A percentile compares a stretch with the other conserved stretches of the same genome.
phyloP scores from a whole-genome alignment of 345 rosid genomes.

The Dimocarpus longan region DNA sequence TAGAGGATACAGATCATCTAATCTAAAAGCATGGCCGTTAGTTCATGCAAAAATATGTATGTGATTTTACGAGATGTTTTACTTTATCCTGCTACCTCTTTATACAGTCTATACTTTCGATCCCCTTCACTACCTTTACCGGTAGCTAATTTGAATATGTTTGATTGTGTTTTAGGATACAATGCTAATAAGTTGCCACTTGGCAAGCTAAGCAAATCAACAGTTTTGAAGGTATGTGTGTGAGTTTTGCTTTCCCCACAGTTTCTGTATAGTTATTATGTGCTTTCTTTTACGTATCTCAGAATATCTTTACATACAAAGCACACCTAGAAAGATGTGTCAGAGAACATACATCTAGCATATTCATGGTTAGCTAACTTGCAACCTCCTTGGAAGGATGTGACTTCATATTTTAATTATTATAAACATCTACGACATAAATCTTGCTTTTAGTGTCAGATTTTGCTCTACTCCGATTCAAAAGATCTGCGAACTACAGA shows the following conservation, averaged over 20 bases:
- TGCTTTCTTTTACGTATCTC: neutral
- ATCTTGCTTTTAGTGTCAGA: neutral
- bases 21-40: conserved; percentile 5
- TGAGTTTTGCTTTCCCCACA: neutral
- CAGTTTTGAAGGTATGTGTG: conserved; percentile 54
- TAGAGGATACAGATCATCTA: neutral
- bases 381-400: neutral
- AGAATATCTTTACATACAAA: neutral
- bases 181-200: conserved; percentile 93
- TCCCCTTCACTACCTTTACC: neutral
- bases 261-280: neutral
- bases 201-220: conserved; percentile 86
- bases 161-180: conserved; percentile 52
- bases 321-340: neutral
- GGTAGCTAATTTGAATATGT: conserved; percentile 9
- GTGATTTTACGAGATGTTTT: conserved; percentile 9
- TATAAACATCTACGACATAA: neutral
- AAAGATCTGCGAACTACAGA: neutral
- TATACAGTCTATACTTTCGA: neutral
- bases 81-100: neutral
- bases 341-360: neutral
- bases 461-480: neutral
- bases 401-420: neutral
- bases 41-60: conserved; percentile 3
- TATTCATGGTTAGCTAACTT: neutral